Evolutionary conservation across 495 filamentous ascomycete genomes (phyloP).

Genomic region (Hyaloscypha hepaticicola): DNA sequence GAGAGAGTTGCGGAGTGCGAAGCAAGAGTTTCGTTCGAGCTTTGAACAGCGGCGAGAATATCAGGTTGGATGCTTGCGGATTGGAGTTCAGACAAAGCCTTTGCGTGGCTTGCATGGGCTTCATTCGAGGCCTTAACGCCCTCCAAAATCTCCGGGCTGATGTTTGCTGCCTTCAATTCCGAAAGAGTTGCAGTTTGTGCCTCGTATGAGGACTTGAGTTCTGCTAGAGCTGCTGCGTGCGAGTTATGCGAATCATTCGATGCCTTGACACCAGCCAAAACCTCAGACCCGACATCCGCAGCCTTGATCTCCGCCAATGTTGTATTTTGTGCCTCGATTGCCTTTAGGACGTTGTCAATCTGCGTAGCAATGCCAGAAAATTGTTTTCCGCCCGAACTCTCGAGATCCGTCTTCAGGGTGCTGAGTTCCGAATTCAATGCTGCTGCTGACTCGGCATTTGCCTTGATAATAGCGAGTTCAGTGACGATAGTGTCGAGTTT

Average conservation of each 20-base stretch:
- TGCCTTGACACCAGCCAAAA: slow-evolving; percentile 23
- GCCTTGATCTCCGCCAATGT: slow-evolving; percentile 21
- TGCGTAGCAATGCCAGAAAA: slow-evolving; percentile 20
- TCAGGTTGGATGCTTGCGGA: background rate
- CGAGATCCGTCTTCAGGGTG: slow-evolving; percentile 28
- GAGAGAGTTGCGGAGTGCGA: slow-evolving; percentile 14
- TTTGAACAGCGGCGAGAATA: slow-evolving; percentile 11
- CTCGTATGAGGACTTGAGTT: slow-evolving; percentile 4
- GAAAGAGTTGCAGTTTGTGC: background rate
- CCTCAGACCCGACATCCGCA: slow-evolving; percentile 21
- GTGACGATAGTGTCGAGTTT: slow-evolving; percentile 27
- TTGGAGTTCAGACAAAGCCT: background rate
- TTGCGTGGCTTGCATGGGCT: background rate
- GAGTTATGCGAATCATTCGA: slow-evolving; percentile 13
- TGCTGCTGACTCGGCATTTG: slow-evolving; percentile 13
- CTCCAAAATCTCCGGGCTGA: slow-evolving; percentile 6
- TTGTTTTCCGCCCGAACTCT: slow-evolving; percentile 14
- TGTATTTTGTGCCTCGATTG: slow-evolving; percentile 23
- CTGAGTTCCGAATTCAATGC: slow-evolving; percentile 21
- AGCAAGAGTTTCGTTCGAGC: slow-evolving; percentile 22
- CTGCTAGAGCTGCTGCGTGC: slow-evolving; percentile 9
- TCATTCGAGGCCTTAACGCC: slow-evolving; percentile 1
- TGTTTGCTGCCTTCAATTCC: slow-evolving; percentile 8
- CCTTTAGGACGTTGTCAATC: background rate
- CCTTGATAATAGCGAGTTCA: slow-evolving; percentile 23